Base-by-base conservation (phyloP, 768 basidiomycete genomes). In the Trametes meyenii region DNA sequence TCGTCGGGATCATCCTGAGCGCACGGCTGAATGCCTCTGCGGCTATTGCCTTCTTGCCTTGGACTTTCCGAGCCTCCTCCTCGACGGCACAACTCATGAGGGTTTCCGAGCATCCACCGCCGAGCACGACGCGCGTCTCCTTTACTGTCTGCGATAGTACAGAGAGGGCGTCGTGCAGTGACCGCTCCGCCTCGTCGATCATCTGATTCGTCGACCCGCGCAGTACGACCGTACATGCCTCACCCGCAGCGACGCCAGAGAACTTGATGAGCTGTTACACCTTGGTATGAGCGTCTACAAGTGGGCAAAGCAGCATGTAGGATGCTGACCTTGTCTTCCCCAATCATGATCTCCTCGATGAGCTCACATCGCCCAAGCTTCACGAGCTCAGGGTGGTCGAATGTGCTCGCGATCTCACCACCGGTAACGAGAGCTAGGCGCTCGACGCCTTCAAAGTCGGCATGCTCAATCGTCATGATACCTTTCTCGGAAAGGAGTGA, bases 341-440 rank as follows among this genome's bases (percentile, higher is more conserved):
- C 97, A 66, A 99, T 98, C 83, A 99, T 98, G 68, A 98, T 89
- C 78, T 99, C 97, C 77, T 98, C 97, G 58, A 99, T 97, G 64
- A 95, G 72, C 65, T 98, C 96, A 72, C 96, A 98, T 42, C 81
- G 82, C 6, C 97, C 97, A 13, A 99, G 85, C 73, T 93, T 94
- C 60, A 98, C 94, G 26, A 92, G 83, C 68, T 96, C 92, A 0
- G 96, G 94, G 42, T 90, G 81, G 53, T 96, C 96, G 69, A 98
- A 99, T 0, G 96, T 97, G 67, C 89, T 92, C 0, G 94, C 91
- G 64, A 99, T 98, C 76, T 99, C 97, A 26, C 97, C 97, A 7
- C 97, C 97, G 13, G 96, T 98, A 35, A 99, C 97, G 5, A 99
- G 83, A 2, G 95, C 94, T 49, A 99, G 72, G 19, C 97, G 83